Percentiles rank a stretch among this genome's conserved stretches.
Evolutionary conservation across 1,139 yeast species (phyloP).

Genomic region (Nakaseomyces glabratus): DNA sequence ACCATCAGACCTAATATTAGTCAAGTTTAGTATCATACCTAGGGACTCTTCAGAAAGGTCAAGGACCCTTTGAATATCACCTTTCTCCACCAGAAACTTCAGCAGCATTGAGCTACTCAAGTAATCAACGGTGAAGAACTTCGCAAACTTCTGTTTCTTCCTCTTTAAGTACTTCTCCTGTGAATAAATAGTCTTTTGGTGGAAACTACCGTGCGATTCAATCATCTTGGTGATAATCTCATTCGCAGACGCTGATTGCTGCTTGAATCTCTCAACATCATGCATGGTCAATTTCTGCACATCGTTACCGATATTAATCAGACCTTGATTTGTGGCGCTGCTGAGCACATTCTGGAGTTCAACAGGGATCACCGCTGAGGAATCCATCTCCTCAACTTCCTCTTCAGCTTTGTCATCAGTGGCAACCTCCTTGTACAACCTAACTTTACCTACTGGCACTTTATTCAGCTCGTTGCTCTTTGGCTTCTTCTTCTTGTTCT

Average conservation of each 20-base stretch:
- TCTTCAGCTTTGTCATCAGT: conserved; percentile 7
- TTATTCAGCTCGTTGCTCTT: conserved; percentile 19
- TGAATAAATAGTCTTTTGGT: conserved; percentile 78
- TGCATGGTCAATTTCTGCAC: conserved; percentile 65
- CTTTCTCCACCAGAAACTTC: conserved; percentile 61
- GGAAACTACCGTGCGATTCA: conserved; percentile 77
- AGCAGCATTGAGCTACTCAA: conserved; percentile 70
- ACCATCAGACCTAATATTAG: conserved; percentile 83
- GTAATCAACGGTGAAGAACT: conserved; percentile 75
- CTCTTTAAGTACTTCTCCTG: conserved; percentile 88
- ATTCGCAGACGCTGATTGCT: conserved; percentile 63
- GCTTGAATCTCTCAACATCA: conserved; percentile 75
- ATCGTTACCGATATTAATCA: conserved; percentile 63
- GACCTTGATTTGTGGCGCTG: conserved; percentile 59
- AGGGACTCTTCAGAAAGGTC: conserved; percentile 79
- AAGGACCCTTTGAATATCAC: conserved; percentile 63
- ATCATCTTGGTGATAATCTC: conserved; percentile 74
- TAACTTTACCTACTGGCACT: conserved; percentile 26
- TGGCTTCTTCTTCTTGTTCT: conserved; percentile 19
- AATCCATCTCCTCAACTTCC: conserved; percentile 21
- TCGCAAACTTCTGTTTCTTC: conserved; percentile 82
- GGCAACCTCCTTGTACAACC: conserved; percentile 7
- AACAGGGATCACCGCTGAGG: conserved; percentile 14
- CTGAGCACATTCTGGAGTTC: conserved; percentile 33
- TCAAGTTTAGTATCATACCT: conserved; percentile 66